Evolutionary conservation across 495 filamentous ascomycete species (phyloP).

Genomic region (Hyphodiscus hymeniophilus): DNA sequence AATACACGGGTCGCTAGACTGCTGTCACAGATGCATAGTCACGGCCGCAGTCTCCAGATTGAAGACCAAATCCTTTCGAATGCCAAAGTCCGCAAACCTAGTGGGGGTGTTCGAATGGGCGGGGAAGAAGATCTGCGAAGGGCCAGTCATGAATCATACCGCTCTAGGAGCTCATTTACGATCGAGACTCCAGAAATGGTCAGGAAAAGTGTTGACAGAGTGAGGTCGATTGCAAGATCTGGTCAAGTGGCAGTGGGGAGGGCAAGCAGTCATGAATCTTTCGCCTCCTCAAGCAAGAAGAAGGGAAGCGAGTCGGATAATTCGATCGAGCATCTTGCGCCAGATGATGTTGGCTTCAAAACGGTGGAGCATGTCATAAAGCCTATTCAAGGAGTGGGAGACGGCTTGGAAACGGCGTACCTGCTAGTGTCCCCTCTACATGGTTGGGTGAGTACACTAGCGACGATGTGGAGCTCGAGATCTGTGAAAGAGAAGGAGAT

Average conservation of each 20-base stretch:
- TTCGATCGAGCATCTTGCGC: slow-evolving; percentile 5
- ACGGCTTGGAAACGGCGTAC: slow-evolving; percentile 46
- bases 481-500: background rate
- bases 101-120: slow-evolving; percentile 16
- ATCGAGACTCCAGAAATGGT: slow-evolving; percentile 16
- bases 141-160: slow-evolving; percentile 18
- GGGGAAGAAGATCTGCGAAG: slow-evolving; percentile 21
- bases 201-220: slow-evolving; percentile 20
- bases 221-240: slow-evolving; percentile 13
- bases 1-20: slow-evolving; percentile 27
- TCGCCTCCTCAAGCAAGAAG: background rate
- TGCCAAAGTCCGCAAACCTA: slow-evolving; percentile 12
- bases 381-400: slow-evolving; percentile 13
- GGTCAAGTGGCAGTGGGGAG: slow-evolving; percentile 1
- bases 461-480: slow-evolving; percentile 40
- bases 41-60: slow-evolving; percentile 6
- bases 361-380: slow-evolving; percentile 1
- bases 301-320: background rate
- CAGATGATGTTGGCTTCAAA: slow-evolving; percentile 7
- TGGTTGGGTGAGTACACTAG: slow-evolving; percentile 49
- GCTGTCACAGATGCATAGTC: background rate
- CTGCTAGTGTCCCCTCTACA: slow-evolving; percentile 76
- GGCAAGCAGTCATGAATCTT: slow-evolving; percentile 4
- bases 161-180: slow-evolving; percentile 15
- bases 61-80: slow-evolving; percentile 11